Evolutionary conservation across 192 early-diverging fungal species (phyloP).

Genomic region (Phlyctochytrium arcticum): DNA sequence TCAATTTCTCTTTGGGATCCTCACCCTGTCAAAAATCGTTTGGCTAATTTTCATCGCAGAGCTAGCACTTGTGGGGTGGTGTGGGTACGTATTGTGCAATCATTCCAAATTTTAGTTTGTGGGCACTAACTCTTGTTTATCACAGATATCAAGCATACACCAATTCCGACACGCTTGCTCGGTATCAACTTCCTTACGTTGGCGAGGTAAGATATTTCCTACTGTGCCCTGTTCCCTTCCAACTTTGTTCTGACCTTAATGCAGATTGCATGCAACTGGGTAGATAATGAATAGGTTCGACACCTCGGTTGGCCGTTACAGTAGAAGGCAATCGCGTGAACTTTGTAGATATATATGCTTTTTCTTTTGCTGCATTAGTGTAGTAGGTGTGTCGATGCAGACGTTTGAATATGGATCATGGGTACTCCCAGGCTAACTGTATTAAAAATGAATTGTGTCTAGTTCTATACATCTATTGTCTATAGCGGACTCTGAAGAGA

Average conservation of each 20-base stretch:
- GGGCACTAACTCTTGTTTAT: neutral
- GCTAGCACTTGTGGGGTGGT: slow-evolving; percentile 34
- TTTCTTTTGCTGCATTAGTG: too few species aligned
- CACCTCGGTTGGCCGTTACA: too few species aligned
- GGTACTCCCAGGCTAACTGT: too few species aligned
- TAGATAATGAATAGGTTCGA: slow-evolving; percentile 73
- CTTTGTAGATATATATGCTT: too few species aligned
- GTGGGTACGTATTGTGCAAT: slow-evolving; percentile 36
- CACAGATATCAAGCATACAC: slow-evolving; percentile 62
- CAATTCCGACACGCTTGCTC: slow-evolving; percentile 65
- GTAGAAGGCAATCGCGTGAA: too few species aligned
- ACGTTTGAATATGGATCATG: too few species aligned
- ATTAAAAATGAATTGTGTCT: too few species aligned
- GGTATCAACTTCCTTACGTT: slow-evolving; percentile 65
- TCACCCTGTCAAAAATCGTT: slow-evolving; percentile 32
- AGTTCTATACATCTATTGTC: too few species aligned
- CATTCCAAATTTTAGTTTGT: neutral
- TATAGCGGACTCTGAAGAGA: too few species aligned
- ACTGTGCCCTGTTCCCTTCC: neutral
- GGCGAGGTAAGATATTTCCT: slow-evolving; percentile 35
- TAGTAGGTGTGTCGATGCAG: too few species aligned
- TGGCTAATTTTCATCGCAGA: slow-evolving; percentile 45
- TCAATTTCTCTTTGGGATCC: slow-evolving; percentile 48
- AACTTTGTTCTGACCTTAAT: too few species aligned
- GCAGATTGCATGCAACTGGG: slow-evolving; percentile 59